A percentile compares a stretch with the other conserved stretches of the same genome.
These are phyloP conservation scores for Claviceps capensis DNA, from an alignment of 2,329 filamentous ascomycete species.

Conservation along the genomic window DNA sequence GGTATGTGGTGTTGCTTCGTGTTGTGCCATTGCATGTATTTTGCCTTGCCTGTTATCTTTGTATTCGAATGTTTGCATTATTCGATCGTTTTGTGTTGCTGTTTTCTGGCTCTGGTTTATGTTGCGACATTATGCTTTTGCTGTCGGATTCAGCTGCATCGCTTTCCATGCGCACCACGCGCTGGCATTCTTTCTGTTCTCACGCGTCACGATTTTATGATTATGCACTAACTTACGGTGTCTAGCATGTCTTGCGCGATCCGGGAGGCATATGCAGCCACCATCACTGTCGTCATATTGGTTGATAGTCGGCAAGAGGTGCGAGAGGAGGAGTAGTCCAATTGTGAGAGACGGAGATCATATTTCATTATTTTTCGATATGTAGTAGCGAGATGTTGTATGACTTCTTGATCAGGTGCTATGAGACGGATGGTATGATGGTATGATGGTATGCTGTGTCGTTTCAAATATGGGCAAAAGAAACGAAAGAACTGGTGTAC, in stretches of 20 bases:
- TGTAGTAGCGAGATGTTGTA: neutral
- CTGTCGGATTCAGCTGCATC: no score
- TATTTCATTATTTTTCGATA: neutral
- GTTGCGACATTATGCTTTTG: no score
- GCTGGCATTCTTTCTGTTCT: no score
- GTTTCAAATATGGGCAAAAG: no score
- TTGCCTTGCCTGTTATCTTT: neutral
- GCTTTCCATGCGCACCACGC: no score
- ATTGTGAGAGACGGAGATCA: neutral
- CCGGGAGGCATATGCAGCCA: constrained; percentile 61
- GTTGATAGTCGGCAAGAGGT: constrained; percentile 37
- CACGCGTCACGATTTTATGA: no score
- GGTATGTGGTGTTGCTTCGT: constrained; percentile 28
- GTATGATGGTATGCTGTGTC: no score
- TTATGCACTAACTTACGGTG: constrained; percentile 8
- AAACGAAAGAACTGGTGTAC: no score
- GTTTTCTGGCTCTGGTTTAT: no score
- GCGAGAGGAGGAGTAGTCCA: constrained; percentile 19
- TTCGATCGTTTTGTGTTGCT: no score
- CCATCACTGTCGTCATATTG: constrained; percentile 58
- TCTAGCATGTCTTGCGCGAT: constrained; percentile 57
- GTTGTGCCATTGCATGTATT: neutral
- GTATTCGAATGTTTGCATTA: no score
- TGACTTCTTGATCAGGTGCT: constrained; percentile 3
- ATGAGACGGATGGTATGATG: neutral